A percentile compares a stretch with the other conserved stretches of the same genome.
phyloP scores from a whole-genome alignment of 805 yeast genomes.

The Ascoidea rubescens region DNA sequence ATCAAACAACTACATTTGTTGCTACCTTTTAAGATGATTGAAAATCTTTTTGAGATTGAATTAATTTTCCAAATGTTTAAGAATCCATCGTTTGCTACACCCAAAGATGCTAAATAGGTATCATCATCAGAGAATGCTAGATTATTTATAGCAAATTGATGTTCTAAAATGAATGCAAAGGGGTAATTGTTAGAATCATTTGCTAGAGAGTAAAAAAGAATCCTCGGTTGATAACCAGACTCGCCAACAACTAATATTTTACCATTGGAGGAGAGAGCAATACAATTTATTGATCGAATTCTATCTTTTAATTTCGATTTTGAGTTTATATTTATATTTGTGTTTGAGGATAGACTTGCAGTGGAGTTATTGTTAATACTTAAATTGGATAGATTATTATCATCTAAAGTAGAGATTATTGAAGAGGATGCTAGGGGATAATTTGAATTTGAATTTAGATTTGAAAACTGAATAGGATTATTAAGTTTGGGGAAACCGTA shows the following conservation, averaged over 20 bases:
- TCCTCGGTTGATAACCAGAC: slow-evolving; percentile 53
- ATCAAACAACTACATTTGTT: slow-evolving; percentile 53
- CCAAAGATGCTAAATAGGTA: slow-evolving; percentile 41
- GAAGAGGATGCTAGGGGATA: not conserved
- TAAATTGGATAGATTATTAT: too few species aligned
- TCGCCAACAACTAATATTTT: slow-evolving; percentile 56
- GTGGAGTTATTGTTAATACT: not conserved
- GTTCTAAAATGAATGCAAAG: slow-evolving; percentile 41
- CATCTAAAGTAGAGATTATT: not conserved
- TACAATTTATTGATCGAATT: slow-evolving; percentile 38
- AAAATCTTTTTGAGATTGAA: slow-evolving; percentile 12
- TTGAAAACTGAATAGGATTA: slow-evolving; percentile 1
- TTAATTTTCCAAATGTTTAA: slow-evolving; percentile 43
- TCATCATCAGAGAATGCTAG: slow-evolving; percentile 48
- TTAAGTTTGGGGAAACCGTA: slow-evolving; percentile 1
- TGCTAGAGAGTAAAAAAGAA: slow-evolving; percentile 44
- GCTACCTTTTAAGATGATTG: slow-evolving; percentile 27
- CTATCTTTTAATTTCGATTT: slow-evolving; percentile 16
- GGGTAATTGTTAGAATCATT: slow-evolving; percentile 33
- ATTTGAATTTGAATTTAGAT: not conserved
- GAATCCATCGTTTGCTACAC: slow-evolving; percentile 57
- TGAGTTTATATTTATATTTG: slow-evolving; percentile 3
- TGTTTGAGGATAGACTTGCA: slow-evolving; percentile 4
- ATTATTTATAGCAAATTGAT: slow-evolving; percentile 46
- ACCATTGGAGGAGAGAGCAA: slow-evolving; percentile 44